Conservation (phyloP, 2,329 filamentous ascomycete species). For the Trichophyton mentagrophytes region DNA sequence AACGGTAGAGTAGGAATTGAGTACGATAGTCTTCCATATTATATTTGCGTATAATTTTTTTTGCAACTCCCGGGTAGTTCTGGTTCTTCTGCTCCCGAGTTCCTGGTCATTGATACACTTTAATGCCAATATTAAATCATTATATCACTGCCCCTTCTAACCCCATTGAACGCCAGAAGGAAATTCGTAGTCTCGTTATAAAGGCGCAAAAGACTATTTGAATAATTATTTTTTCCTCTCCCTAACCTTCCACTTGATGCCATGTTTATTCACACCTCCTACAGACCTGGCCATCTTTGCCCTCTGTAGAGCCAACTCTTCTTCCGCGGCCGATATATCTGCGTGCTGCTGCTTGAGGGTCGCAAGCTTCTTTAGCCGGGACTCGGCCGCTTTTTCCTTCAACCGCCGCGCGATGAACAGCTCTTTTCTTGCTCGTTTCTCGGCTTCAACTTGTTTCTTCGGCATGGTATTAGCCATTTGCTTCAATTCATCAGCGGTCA, state of each 20-base stretch:
- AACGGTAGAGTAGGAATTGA: neutral
- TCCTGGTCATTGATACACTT: neutral
- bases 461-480: slow-evolving; percentile 24
- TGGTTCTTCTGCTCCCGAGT: neutral
- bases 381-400: slow-evolving; percentile 38
- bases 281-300: slow-evolving; percentile 49
- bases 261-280: slow-evolving; percentile 51
- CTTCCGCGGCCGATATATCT: slow-evolving; percentile 43
- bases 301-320: slow-evolving; percentile 46
- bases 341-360: slow-evolving; percentile 42
- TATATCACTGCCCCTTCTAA: too few relatives aligned
- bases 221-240: slow-evolving; percentile 44
- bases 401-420: slow-evolving; percentile 32
- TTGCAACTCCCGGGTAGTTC: neutral
- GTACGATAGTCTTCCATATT: neutral
- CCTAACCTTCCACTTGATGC: slow-evolving; percentile 51
- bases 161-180: neutral
- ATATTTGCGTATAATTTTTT: neutral
- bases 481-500: slow-evolving; percentile 10
- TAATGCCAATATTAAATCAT: neutral
- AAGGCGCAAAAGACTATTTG: neutral
- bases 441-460: slow-evolving; percentile 33
- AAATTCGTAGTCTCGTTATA: neutral
- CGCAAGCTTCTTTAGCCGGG: slow-evolving; percentile 38
- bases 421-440: slow-evolving; percentile 28